Conservation (phyloP, 257 asterid species). For the Solanum phureja region DNA sequence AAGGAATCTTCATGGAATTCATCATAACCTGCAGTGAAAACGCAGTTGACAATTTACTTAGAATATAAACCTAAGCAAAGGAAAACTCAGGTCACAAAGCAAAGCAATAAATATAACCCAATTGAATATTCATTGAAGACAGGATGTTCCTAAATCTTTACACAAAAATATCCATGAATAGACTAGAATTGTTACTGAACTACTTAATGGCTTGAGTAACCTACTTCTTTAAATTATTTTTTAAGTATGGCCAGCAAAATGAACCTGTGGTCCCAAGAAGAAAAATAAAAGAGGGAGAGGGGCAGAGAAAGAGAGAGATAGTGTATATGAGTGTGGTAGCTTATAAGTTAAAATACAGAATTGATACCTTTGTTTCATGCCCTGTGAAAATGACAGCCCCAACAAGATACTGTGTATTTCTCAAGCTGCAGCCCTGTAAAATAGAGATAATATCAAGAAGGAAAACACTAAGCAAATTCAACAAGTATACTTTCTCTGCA, state of each 20-base stretch:
- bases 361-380: constrained; percentile 89
- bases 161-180: neutral
- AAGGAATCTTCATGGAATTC: constrained; percentile 99
- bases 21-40: constrained; percentile 80
- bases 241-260: neutral
- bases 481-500: constrained; percentile 1
- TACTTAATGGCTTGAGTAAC: neutral
- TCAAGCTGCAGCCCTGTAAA: constrained; percentile 87
- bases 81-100: constrained; percentile 2
- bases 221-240: neutral
- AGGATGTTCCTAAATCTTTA: neutral
- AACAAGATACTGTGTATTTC: constrained; percentile 78
- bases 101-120: neutral
- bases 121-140: neutral
- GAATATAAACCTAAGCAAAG: neutral
- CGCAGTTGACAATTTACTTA: constrained; percentile 2
- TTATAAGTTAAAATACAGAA: neutral
- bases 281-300: neutral
- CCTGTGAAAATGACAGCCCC: constrained; percentile 94
- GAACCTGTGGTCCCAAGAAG: neutral
- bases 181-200: neutral
- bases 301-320: neutral
- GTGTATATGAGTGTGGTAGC: neutral
- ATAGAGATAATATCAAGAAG: neutral
- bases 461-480: neutral